Evolutionary conservation across 805 yeast species (phyloP).

Genomic region (Candida khao-thaluensis): DNA sequence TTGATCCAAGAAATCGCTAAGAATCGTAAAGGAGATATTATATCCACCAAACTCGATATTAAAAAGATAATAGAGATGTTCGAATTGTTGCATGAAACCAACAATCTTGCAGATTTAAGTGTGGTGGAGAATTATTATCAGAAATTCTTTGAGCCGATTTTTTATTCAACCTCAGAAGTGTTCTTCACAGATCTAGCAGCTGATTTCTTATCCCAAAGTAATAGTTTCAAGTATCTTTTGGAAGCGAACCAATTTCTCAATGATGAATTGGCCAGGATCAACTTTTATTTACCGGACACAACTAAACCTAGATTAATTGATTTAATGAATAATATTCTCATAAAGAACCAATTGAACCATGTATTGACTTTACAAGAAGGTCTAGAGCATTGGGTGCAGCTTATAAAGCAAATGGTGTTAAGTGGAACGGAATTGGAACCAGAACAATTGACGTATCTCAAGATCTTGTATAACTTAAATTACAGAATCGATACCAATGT

Average conservation of each 20-base stretch:
- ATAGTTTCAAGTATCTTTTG: slow-evolving; percentile 56
- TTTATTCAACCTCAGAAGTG: slow-evolving; percentile 52
- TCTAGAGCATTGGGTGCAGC: slow-evolving; percentile 49
- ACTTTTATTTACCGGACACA: slow-evolving; percentile 50
- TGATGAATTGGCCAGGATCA: slow-evolving; percentile 61
- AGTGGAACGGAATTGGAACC: neutral
- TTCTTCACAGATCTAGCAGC: slow-evolving; percentile 52
- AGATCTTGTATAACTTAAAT: slow-evolving; percentile 48
- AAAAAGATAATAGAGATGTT: slow-evolving; percentile 68
- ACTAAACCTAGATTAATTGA: slow-evolving; percentile 55
- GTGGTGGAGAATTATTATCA: slow-evolving; percentile 61
- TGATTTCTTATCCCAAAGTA: slow-evolving; percentile 42
- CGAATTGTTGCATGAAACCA: slow-evolving; percentile 54
- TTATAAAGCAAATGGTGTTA: slow-evolving; percentile 23
- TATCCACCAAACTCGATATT: slow-evolving; percentile 54
- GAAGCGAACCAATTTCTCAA: slow-evolving; percentile 51
- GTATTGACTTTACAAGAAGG: slow-evolving; percentile 56
- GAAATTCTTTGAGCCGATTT: slow-evolving; percentile 63
- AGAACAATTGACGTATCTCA: slow-evolving; percentile 40
- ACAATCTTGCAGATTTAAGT: slow-evolving; percentile 20
- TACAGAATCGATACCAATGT: slow-evolving; percentile 54
- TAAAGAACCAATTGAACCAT: slow-evolving; percentile 54
- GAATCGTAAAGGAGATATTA: slow-evolving; percentile 52
- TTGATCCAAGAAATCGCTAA: slow-evolving; percentile 56
- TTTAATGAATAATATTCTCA: slow-evolving; percentile 58